phyloP scores from a whole-genome alignment of 1,284 basidiomycete genomes.

The Heterobasidion irregulare region DNA sequence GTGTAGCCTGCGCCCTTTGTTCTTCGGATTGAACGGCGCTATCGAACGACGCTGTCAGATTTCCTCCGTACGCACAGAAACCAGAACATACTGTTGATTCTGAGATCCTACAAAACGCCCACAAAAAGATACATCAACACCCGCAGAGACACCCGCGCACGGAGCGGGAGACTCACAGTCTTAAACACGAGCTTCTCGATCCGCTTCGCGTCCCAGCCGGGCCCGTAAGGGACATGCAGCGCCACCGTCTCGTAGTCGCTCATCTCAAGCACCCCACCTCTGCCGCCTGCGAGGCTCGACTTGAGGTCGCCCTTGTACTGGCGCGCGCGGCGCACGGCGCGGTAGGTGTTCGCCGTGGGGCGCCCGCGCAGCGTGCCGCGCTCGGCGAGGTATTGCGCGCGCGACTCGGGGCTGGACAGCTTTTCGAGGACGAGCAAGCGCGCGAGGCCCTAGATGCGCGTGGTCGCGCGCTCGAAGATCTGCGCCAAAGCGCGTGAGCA shows the following conservation, averaged over 20 bases:
- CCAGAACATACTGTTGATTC: neutral
- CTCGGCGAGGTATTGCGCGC: conserved; percentile 34
- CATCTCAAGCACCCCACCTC: conserved; percentile 30
- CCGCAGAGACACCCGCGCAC: neutral
- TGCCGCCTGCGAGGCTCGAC: no score
- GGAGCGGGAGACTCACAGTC: conserved; percentile 23
- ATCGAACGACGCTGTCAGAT: neutral
- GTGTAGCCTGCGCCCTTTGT: conserved; percentile 47
- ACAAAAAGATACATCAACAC: neutral
- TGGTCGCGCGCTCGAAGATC: conserved; percentile 53
- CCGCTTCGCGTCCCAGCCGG: conserved; percentile 47
- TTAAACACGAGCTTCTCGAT: conserved; percentile 53
- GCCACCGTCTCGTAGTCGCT: conserved; percentile 50
- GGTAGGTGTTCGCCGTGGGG: conserved; percentile 8
- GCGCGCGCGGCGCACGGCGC: no score
- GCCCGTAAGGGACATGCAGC: conserved; percentile 55
- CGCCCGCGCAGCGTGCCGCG: conserved; percentile 43
- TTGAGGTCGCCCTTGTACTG: conserved; percentile 29
- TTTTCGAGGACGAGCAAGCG: conserved; percentile 52
- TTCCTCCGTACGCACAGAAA: no score
- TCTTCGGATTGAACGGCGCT: conserved; percentile 56
- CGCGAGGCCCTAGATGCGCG: conserved; percentile 45
- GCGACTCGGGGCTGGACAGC: conserved; percentile 26
- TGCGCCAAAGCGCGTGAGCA: conserved; percentile 13
- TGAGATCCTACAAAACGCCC: neutral